A percentile compares a stretch with the other conserved stretches of the same genome.
These are phyloP conservation scores for Thamnidium elegans DNA, from an alignment of 192 early-diverging fungal species.

Conservation along the genomic window DNA sequence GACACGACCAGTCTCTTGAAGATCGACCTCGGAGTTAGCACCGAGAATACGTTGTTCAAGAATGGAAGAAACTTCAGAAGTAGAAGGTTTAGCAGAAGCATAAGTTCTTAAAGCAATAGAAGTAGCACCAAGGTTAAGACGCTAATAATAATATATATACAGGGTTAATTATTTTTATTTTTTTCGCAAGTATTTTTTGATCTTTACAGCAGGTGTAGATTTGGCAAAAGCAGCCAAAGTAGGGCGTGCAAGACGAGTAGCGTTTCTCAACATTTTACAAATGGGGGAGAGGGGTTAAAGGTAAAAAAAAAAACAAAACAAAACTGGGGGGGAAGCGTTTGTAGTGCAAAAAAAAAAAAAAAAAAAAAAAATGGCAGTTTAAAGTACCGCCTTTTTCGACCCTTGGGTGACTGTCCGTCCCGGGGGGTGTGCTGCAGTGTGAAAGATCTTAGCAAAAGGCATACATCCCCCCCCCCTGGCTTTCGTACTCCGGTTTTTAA, in stretches of 20 bases:
- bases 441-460: too few species aligned
- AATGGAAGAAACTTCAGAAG: conserved; percentile 96
- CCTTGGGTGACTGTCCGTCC: too few species aligned
- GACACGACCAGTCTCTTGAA: conserved; percentile 98
- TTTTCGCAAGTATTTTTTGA: background rate
- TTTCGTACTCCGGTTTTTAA: too few species aligned
- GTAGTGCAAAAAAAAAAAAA: background rate
- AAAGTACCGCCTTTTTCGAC: too few species aligned
- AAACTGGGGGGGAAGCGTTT: background rate
- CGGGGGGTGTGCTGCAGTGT: too few species aligned
- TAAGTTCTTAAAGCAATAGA: conserved; percentile 48
- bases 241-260: conserved; percentile 50
- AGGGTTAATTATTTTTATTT: background rate
- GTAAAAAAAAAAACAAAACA: conserved; percentile 3
- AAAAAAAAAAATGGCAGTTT: too few species aligned
- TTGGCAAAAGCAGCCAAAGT: conserved; percentile 42
- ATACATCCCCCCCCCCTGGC: too few species aligned
- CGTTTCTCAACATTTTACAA: conserved; percentile 43
- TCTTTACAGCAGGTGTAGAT: conserved; percentile 43
- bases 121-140: conserved; percentile 53
- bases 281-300: conserved; percentile 1
- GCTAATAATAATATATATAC: conserved; percentile 28
- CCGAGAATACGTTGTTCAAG: conserved; percentile 97
- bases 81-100: conserved; percentile 60
- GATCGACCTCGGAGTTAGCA: conserved; percentile 75